phyloP scores from a whole-genome alignment of 202 grass and related monocot species.

The Alloteropsis angusta region DNA sequence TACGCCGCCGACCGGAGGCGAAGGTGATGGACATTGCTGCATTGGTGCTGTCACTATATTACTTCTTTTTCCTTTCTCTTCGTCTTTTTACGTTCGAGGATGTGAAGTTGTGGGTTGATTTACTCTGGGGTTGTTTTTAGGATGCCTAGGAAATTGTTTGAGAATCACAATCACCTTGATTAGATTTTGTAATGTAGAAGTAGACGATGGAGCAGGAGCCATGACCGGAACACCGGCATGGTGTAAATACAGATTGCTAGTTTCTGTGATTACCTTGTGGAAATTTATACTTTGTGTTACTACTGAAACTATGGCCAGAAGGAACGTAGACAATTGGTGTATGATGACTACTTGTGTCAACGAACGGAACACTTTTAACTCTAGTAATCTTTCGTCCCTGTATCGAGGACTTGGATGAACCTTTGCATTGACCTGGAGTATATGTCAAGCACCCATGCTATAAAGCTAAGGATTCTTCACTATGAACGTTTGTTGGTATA shows the following conservation, averaged over 20 bases:
- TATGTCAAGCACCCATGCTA: neutral
- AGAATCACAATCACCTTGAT: neutral
- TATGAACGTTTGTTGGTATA: neutral
- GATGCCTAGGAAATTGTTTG: slow-evolving; percentile 23
- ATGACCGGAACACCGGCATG: neutral
- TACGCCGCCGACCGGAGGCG: slow-evolving; percentile 55
- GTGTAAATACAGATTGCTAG: slow-evolving; percentile 32
- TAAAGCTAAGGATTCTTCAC: neutral
- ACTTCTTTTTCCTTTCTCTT: neutral
- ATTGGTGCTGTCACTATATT: neutral
- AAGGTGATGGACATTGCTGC: slow-evolving; percentile 20
- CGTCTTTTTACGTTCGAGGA: neutral
- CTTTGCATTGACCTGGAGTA: neutral
- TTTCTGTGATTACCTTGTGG: neutral
- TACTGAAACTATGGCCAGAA: neutral
- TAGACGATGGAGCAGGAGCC: neutral
- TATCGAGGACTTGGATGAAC: neutral
- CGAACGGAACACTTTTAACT: neutral
- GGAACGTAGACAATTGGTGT: neutral
- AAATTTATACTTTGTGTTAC: neutral
- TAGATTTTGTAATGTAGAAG: slow-evolving; percentile 36
- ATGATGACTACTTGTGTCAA: neutral
- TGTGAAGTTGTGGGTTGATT: slow-evolving; percentile 15
- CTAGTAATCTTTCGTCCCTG: neutral
- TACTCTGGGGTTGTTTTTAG: slow-evolving; percentile 25